A percentile compares a stretch with the other conserved stretches of the same genome.
These are phyloP conservation scores for Nicotiana noctiflora DNA, from an alignment of 257 asterid species.

Conservation along the genomic window DNA sequence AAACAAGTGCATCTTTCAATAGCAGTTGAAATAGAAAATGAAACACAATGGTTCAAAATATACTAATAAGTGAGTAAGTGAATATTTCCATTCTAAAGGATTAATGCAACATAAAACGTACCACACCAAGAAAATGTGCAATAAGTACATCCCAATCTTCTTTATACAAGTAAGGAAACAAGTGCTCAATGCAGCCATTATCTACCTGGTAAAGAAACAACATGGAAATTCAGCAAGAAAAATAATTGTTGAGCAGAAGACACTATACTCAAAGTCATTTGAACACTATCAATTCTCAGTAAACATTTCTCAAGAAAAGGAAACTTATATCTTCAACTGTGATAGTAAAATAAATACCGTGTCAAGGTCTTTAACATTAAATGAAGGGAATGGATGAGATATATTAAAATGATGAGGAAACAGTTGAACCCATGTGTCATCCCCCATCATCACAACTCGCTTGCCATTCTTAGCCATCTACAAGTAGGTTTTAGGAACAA, in stretches of 20 bases:
- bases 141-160: conserved; percentile 91
- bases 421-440: conserved; percentile 91
- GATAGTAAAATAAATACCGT: conserved; percentile 39
- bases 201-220: conserved; percentile 57
- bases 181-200: conserved; percentile 76
- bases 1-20: no score
- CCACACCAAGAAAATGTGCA: conserved; percentile 99
- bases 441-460: conserved; percentile 97
- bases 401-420: conserved; percentile 73
- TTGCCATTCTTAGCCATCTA: conserved; percentile 87
- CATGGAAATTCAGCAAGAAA: conserved; percentile 10
- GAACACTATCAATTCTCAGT: not conserved
- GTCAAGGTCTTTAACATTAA: conserved; percentile 90
- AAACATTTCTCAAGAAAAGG: not conserved
- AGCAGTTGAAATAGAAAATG: not conserved
- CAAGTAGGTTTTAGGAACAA: conserved; percentile 2
- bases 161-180: conserved; percentile 61
- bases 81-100: no score
- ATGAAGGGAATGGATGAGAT: conserved; percentile 87
- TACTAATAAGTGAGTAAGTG: not conserved
- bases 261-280: not conserved
- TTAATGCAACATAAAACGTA: conserved; percentile 29
- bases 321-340: not conserved
- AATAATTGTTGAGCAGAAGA: not conserved
- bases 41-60: not conserved